A percentile compares a stretch with the other conserved stretches of the same genome.
These are phyloP conservation scores for Emergomyces africanus DNA, from an alignment of 2,329 filamentous ascomycete species.

Conservation along the genomic window DNA sequence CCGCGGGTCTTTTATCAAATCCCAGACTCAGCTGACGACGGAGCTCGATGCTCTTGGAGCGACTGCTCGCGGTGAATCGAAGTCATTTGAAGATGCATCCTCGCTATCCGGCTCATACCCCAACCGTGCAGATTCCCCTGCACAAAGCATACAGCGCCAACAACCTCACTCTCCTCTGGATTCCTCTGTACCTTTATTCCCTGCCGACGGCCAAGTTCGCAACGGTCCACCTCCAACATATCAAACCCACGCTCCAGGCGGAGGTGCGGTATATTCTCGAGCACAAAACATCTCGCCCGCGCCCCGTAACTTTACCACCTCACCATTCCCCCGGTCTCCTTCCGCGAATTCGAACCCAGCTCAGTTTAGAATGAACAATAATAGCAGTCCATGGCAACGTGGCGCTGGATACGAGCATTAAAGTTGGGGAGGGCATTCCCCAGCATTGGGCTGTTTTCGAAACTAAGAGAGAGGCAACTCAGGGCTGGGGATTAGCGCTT, in stretches of 20 bases:
- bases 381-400: constrained; percentile 51
- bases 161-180: constrained; percentile 38
- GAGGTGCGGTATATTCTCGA: constrained; percentile 10
- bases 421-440: constrained; percentile 3
- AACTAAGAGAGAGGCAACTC: constrained; percentile 26
- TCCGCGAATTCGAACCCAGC: constrained; percentile 18
- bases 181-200: constrained; percentile 35
- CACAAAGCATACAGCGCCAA: constrained; percentile 19
- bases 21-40: constrained; percentile 70
- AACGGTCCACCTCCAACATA: constrained; percentile 30
- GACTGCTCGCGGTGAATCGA: constrained; percentile 70
- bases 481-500: constrained; percentile 12
- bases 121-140: constrained; percentile 30
- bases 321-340: constrained; percentile 19
- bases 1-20: constrained; percentile 95
- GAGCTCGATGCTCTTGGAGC: constrained; percentile 83
- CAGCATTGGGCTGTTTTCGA: constrained; percentile 9
- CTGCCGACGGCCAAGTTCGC: constrained; percentile 24
- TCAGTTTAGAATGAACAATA: constrained; percentile 37
- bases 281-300: constrained; percentile 21
- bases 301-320: constrained; percentile 20
- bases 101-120: constrained; percentile 49
- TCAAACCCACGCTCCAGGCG: constrained; percentile 13
- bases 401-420: constrained; percentile 52
- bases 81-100: constrained; percentile 59